phyloP scores from a whole-genome alignment of 2,329 filamentous ascomycete species.

The Lachnellula subtilissima region DNA sequence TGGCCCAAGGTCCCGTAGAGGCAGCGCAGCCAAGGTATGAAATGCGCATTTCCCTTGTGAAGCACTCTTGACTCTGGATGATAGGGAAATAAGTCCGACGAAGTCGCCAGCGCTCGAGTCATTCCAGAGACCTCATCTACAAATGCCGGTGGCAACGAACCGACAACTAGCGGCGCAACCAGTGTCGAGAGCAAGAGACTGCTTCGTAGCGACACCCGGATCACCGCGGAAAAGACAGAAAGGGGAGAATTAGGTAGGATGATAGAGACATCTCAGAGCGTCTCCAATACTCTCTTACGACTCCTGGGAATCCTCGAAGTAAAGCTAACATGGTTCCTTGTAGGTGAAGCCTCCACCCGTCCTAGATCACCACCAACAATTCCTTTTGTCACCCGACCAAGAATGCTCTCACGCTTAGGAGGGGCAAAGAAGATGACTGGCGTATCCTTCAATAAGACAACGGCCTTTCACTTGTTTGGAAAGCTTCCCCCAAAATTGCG shows the following conservation, averaged over 20 bases:
- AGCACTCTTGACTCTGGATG: neutral
- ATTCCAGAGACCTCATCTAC: neutral
- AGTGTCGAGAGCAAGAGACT: no score
- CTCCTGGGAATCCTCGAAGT: no score
- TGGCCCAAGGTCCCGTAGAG: neutral
- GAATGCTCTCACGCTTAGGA: neutral
- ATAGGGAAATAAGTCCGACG: neutral
- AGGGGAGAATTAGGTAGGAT: no score
- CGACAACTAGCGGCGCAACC: no score
- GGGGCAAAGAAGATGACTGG: neutral
- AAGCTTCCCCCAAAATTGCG: neutral
- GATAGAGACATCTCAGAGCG: no score
- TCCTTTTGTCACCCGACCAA: neutral
- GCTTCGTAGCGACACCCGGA: no score
- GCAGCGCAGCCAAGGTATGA: neutral
- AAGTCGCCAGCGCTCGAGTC: neutral
- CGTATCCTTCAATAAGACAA: neutral
- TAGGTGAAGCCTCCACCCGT: neutral
- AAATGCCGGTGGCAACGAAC: no score
- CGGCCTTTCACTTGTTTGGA: neutral
- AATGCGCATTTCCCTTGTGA: neutral
- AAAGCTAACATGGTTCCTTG: no score
- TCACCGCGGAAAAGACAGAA: no score
- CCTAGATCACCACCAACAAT: neutral
- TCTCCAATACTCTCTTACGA: no score